A percentile compares a stretch with the other conserved stretches of the same genome.
Conservation (phyloP, 768 basidiomycete genomes). For the Ramaria sp. region DNA sequence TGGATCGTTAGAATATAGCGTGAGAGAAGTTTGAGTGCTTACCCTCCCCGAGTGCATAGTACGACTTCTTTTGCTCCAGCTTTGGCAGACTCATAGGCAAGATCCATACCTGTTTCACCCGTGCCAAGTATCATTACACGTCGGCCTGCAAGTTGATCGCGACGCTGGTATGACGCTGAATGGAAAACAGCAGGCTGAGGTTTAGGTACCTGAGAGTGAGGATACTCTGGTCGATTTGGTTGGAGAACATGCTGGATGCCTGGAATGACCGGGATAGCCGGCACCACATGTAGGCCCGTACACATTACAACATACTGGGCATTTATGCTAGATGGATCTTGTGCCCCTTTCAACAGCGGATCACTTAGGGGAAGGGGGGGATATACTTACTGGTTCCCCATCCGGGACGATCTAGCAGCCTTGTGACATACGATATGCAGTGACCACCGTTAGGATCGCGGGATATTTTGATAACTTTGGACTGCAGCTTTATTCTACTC, state of each 20-base stretch:
- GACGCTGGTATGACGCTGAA: constrained; percentile 40
- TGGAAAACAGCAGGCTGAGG: constrained; percentile 29
- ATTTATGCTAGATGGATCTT: constrained; percentile 23
- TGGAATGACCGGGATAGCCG: constrained; percentile 38
- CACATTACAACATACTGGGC: constrained; percentile 38
- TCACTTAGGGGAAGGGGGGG: not conserved
- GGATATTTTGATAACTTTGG: constrained; percentile 30
- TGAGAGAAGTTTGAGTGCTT: not conserved
- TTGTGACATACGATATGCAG: constrained; percentile 24
- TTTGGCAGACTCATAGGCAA: constrained; percentile 40
- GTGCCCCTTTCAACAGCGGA: not conserved
- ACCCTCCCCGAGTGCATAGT: constrained; percentile 43
- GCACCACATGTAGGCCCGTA: constrained; percentile 46
- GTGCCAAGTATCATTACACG: constrained; percentile 47
- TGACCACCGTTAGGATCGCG: constrained; percentile 26
- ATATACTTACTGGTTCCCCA: constrained; percentile 21
- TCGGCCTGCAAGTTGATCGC: constrained; percentile 32
- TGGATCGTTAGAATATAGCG: not conserved
- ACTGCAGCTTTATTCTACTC: constrained; percentile 26
- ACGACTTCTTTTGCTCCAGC: constrained; percentile 41
- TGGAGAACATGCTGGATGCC: constrained; percentile 33
- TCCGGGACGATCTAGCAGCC: constrained; percentile 14
- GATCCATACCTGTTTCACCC: constrained; percentile 56
- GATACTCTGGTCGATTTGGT: not conserved
- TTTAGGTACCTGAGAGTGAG: constrained; percentile 13